Evolutionary conservation across 2,329 filamentous ascomycete species (phyloP).

Genomic region (Sordariomycetes sp.): DNA sequence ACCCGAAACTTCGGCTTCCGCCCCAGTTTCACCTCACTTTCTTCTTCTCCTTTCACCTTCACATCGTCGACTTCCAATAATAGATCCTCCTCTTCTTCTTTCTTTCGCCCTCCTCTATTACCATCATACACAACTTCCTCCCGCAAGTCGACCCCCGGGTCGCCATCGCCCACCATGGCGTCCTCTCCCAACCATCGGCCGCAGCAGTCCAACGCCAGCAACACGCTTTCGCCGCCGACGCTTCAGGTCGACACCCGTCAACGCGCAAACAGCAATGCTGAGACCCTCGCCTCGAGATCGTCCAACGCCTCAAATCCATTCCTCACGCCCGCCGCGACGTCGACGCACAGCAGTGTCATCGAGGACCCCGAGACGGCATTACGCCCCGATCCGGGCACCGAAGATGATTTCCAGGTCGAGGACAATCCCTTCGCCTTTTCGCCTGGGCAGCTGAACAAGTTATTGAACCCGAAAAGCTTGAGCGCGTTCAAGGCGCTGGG

Average conservation of each 20-base stretch:
- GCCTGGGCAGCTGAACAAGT: conserved; percentile 71
- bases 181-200: conserved; percentile 1
- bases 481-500: conserved; percentile 70
- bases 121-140: not conserved
- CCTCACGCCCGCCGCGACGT: conserved; percentile 9
- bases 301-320: conserved; percentile 9
- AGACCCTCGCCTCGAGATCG: conserved; percentile 3
- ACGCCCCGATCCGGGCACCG: conserved; percentile 61
- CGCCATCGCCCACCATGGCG: not conserved
- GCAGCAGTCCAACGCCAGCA: not conserved
- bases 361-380: conserved; percentile 35
- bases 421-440: conserved; percentile 80
- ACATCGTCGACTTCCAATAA: too few relatives aligned
- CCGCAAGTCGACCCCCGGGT: not conserved
- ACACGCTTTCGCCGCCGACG: conserved; percentile 1
- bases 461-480: conserved; percentile 78
- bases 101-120: not conserved
- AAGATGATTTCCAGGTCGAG: conserved; percentile 61
- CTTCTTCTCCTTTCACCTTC: not conserved
- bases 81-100: too few relatives aligned
- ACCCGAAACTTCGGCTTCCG: not conserved
- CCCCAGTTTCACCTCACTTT: not conserved
- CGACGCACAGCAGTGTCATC: conserved; percentile 1
- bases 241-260: conserved; percentile 6
- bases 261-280: conserved; percentile 5